Conservation (phyloP, 768 basidiomycete genomes). For the Lyophyllum semitale region DNA sequence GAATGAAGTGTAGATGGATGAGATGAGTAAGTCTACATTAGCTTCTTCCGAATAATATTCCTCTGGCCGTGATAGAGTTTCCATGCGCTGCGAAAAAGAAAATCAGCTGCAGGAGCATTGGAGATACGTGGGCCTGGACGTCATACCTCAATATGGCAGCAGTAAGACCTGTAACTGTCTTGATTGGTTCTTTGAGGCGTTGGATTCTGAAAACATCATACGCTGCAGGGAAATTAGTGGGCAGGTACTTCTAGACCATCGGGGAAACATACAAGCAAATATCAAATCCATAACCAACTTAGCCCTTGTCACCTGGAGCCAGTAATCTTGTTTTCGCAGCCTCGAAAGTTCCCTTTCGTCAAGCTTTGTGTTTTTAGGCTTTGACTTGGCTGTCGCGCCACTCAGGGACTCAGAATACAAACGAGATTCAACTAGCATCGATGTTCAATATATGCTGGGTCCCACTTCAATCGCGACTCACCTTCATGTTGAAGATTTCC, state of each 20-base stretch:
- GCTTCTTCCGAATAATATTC: constrained; percentile 57
- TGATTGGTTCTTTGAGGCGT: constrained; percentile 58
- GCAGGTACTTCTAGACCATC: constrained; percentile 14
- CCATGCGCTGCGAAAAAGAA: constrained; percentile 48
- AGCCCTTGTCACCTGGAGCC: constrained; percentile 68
- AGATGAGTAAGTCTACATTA: constrained; percentile 20
- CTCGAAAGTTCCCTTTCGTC: constrained; percentile 73
- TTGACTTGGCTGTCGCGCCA: constrained; percentile 70
- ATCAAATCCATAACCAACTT: constrained; percentile 85
- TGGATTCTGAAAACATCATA: constrained; percentile 78
- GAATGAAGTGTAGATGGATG: neutral
- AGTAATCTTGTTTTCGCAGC: constrained; percentile 72
- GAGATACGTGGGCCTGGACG: neutral
- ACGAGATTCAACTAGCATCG: constrained; percentile 63
- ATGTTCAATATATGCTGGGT: neutral
- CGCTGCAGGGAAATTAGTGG: constrained; percentile 41
- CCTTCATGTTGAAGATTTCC: constrained; percentile 64
- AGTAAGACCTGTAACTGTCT: constrained; percentile 66
- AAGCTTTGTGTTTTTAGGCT: constrained; percentile 53
- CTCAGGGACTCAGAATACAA: constrained; percentile 74
- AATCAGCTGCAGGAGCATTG: constrained; percentile 9
- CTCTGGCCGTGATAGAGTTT: constrained; percentile 79
- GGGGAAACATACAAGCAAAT: constrained; percentile 71
- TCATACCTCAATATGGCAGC: constrained; percentile 74
- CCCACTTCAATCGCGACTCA: constrained; percentile 23